Conservation (phyloP, 73 alveolate species). For the Paramecium sonneborni region DNA sequence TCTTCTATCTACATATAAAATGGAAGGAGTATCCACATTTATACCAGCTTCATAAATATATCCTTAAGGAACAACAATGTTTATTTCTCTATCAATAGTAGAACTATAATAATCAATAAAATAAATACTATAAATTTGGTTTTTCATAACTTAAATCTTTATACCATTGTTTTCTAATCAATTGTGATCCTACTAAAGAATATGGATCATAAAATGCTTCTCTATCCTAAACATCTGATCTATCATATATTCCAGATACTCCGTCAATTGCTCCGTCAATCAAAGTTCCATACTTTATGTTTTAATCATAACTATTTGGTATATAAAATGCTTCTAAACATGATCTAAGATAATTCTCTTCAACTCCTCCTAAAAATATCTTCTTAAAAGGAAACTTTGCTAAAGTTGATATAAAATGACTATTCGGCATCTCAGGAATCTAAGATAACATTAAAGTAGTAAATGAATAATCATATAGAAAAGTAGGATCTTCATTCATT, state of each 20-base stretch:
- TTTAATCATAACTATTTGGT: slow-evolving; percentile 69
- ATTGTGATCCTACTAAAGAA: neutral
- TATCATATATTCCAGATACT: slow-evolving; percentile 49
- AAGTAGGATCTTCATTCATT: slow-evolving; percentile 2
- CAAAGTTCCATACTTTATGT: slow-evolving; percentile 57
- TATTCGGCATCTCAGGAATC: slow-evolving; percentile 46
- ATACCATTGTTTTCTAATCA: neutral
- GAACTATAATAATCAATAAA: neutral
- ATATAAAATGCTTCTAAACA: slow-evolving; percentile 68
- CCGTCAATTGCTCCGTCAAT: slow-evolving; percentile 43
- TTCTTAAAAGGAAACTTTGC: slow-evolving; percentile 59
- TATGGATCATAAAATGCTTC: slow-evolving; percentile 1
- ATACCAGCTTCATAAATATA: slow-evolving; percentile 69
- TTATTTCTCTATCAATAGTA: slow-evolving; percentile 61
- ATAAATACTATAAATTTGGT: neutral
- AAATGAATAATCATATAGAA: slow-evolving; percentile 62
- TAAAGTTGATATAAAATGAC: slow-evolving; percentile 38
- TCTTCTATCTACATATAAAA: neutral
- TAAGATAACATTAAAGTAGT: slow-evolving; percentile 12
- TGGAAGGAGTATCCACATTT: slow-evolving; percentile 68
- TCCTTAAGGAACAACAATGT: slow-evolving; percentile 79
- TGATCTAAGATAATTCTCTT: slow-evolving; percentile 66
- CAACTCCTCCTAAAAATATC: slow-evolving; percentile 45
- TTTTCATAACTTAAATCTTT: neutral
- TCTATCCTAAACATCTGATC: slow-evolving; percentile 22